Conservation (phyloP, 495 filamentous ascomycete species). For the Entonaema liquescens region DNA sequence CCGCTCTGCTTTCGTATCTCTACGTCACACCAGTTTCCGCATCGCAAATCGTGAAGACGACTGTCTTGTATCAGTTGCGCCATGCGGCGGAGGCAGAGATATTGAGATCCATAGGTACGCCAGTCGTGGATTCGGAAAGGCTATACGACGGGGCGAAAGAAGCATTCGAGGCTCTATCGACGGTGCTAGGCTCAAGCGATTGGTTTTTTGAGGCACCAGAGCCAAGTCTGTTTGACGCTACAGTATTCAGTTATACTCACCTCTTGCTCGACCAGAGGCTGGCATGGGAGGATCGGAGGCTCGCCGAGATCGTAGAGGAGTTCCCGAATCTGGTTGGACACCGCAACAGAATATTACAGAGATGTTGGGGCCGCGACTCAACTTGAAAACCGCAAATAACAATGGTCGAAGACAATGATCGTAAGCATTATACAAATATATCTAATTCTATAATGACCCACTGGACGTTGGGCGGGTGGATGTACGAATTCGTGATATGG, state of each 20-base stretch:
- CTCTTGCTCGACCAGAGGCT: slow-evolving; percentile 70
- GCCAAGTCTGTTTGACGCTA: slow-evolving; percentile 84
- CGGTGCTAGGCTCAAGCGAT: slow-evolving; percentile 66
- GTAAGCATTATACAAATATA: too few species aligned
- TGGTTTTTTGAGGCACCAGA: slow-evolving; percentile 53
- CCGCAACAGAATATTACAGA: slow-evolving; percentile 45
- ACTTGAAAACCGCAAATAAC: neutral
- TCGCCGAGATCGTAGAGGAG: slow-evolving; percentile 39
- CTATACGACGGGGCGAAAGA: slow-evolving; percentile 73
- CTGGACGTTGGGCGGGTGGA: neutral
- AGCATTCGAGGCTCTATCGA: slow-evolving; percentile 78
- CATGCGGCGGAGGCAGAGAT: slow-evolving; percentile 77
- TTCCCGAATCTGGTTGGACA: slow-evolving; percentile 48
- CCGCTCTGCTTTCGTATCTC: slow-evolving; percentile 67
- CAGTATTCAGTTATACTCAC: slow-evolving; percentile 90
- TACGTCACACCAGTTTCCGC: slow-evolving; percentile 74
- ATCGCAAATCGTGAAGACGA: slow-evolving; percentile 67
- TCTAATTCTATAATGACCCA: neutral
- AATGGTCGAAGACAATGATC: neutral
- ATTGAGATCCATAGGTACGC: slow-evolving; percentile 61
- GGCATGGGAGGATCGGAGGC: slow-evolving; percentile 60
- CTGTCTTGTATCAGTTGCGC: slow-evolving; percentile 71
- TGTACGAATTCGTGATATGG: neutral
- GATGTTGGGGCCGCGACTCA: slow-evolving; percentile 38
- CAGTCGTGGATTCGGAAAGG: slow-evolving; percentile 65